phyloP scores from a whole-genome alignment of 2,329 filamentous ascomycete genomes.

The Neofusicoccum cordaticola region DNA sequence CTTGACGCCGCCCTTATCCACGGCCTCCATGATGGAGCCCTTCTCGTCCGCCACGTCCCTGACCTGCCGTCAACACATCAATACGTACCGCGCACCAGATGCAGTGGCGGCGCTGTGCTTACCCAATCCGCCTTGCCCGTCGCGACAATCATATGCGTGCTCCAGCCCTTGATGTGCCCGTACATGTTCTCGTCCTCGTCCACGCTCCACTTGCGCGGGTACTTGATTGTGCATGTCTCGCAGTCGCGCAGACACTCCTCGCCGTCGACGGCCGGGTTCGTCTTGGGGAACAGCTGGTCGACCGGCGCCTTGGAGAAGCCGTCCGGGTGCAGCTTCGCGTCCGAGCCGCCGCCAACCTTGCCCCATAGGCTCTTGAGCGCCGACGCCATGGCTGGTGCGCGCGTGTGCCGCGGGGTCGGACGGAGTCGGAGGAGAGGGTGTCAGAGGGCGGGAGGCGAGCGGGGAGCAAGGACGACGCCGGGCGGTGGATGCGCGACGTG shows the following conservation, averaged over 20 bases:
- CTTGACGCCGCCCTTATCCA: constrained; percentile 51
- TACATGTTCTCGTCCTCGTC: constrained; percentile 78
- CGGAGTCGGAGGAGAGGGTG: constrained; percentile 18
- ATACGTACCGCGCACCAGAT: constrained; percentile 55
- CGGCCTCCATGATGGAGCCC: constrained; percentile 56
- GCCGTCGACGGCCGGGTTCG: constrained; percentile 74
- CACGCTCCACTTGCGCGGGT: constrained; percentile 70
- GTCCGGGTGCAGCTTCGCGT: constrained; percentile 17
- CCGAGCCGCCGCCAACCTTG: neutral
- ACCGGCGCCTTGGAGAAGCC: constrained; percentile 28
- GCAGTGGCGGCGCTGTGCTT: constrained; percentile 35
- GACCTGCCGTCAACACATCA: constrained; percentile 19
- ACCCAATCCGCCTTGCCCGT: constrained; percentile 98
- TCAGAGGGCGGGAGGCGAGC: constrained; percentile 1
- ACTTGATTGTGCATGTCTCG: constrained; percentile 72
- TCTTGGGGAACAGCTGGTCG: constrained; percentile 67
- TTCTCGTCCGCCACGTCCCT: constrained; percentile 66
- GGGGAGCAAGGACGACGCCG: constrained; percentile 32
- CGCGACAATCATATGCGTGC: constrained; percentile 83
- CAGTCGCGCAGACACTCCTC: constrained; percentile 90
- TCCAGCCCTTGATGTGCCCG: constrained; percentile 81
- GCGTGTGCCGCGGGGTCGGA: too few relatives aligned
- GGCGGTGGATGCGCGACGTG: constrained; percentile 22
- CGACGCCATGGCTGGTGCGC: constrained; percentile 28
- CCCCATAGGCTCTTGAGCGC: constrained; percentile 35